phyloP scores from a whole-genome alignment of 2,329 filamentous ascomycete genomes.

The Triangularia verruculosa region DNA sequence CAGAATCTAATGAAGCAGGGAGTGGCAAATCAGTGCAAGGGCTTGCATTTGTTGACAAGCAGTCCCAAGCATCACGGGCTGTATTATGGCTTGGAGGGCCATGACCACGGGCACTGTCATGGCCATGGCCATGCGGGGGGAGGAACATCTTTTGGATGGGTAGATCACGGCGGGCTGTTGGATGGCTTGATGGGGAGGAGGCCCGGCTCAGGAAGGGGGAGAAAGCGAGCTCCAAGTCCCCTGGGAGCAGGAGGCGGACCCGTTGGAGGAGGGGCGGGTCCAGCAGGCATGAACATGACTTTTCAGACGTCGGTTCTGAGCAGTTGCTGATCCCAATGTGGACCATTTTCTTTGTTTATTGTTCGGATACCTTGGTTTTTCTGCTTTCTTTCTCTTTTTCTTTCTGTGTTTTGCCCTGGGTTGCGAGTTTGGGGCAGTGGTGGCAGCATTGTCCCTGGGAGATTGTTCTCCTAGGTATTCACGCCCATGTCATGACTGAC shows the following conservation, averaged over 20 bases:
- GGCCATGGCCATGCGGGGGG: neutral
- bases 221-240: neutral
- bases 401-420: neutral
- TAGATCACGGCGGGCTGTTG: constrained; percentile 3
- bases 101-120: constrained; percentile 4
- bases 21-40: constrained; percentile 26
- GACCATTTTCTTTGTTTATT: neutral
- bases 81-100: constrained; percentile 5
- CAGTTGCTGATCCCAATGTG: neutral
- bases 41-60: constrained; percentile 25
- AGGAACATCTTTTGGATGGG: neutral
- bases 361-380: neutral
- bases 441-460: neutral
- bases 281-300: constrained; percentile 5
- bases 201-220: neutral
- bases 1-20: constrained; percentile 27
- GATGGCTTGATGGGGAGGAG: constrained; percentile 1
- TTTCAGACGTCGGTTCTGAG: constrained; percentile 16
- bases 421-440: neutral
- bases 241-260: neutral
- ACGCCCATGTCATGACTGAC: neutral
- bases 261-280: neutral
- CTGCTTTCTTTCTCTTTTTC: too few species aligned
- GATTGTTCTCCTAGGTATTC: neutral
- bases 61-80: constrained; percentile 20